These are phyloP conservation scores for Phytophthora pluvialis DNA, from an alignment of 352 stramenopile species.

Conservation along the genomic window DNA sequence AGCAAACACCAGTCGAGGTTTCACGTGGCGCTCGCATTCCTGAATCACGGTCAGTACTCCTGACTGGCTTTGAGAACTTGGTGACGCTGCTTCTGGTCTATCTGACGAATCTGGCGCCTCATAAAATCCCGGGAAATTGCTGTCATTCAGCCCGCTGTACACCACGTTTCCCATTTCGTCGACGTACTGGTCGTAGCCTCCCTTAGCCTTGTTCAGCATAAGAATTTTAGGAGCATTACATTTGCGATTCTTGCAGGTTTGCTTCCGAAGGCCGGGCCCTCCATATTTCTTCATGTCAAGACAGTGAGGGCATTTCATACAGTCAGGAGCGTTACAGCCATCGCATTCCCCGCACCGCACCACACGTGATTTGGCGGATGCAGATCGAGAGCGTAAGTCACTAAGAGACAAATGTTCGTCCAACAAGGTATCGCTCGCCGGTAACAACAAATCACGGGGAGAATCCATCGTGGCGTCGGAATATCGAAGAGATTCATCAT, in stretches of 20 bases:
- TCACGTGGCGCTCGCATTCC: conserved; percentile 65
- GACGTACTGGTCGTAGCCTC: conserved; percentile 57
- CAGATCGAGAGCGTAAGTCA: conserved; percentile 43
- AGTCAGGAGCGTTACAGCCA: conserved; percentile 74
- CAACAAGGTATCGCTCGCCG: conserved; percentile 42
- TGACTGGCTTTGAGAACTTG: conserved; percentile 20
- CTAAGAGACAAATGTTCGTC: conserved; percentile 47
- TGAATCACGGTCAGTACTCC: conserved; percentile 49
- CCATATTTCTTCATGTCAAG: conserved; percentile 89
- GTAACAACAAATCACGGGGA: conserved; percentile 45
- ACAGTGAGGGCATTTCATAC: conserved; percentile 80
- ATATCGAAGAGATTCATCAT: conserved; percentile 36
- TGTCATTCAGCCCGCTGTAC: conserved; percentile 32
- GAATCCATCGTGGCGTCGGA: conserved; percentile 42
- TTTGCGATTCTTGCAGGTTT: conserved; percentile 84
- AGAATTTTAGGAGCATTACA: conserved; percentile 77
- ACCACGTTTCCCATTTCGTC: conserved; percentile 57
- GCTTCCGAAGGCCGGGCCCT: conserved; percentile 77
- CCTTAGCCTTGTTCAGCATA: conserved; percentile 66
- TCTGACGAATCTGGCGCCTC: conserved; percentile 40
- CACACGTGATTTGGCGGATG: conserved; percentile 56
- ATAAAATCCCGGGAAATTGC: conserved; percentile 38
- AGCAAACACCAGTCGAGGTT: conserved; percentile 55
- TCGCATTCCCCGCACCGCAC: conserved; percentile 81
- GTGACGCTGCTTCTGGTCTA: conserved; percentile 22